Evolutionary conservation across 345 rosid species (phyloP).

Genomic region (Boechera divaricarpa): DNA sequence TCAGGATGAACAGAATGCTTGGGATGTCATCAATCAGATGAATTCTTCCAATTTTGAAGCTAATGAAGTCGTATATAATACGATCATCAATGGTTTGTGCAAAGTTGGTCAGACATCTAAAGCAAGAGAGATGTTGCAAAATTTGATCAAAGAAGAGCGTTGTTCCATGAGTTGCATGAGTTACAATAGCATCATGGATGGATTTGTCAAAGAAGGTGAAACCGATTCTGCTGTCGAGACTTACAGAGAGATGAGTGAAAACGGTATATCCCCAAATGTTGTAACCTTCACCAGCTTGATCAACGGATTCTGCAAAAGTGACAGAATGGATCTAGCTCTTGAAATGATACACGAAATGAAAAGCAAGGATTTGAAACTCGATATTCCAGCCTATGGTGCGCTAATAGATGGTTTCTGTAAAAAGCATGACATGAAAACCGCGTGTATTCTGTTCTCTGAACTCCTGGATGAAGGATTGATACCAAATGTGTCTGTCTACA

Average conservation of each 20-base stretch:
- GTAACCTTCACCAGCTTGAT: conserved; percentile 69
- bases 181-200: conserved; percentile 68
- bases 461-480: conserved; percentile 62
- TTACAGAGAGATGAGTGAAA: conserved; percentile 59
- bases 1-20: conserved; percentile 53
- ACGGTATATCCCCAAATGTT: conserved; percentile 51
- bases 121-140: conserved; percentile 57
- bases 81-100: conserved; percentile 63
- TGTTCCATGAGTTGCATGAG: conserved; percentile 56
- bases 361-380: conserved; percentile 55
- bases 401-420: conserved; percentile 72
- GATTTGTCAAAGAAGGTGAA: conserved; percentile 62
- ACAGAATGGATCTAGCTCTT: conserved; percentile 57
- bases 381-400: conserved; percentile 60
- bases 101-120: conserved; percentile 60
- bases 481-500: conserved; percentile 62
- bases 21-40: conserved; percentile 61
- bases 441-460: conserved; percentile 58
- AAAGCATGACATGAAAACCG: conserved; percentile 60
- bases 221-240: conserved; percentile 52
- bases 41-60: conserved; percentile 51
- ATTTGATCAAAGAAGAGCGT: conserved; percentile 47
- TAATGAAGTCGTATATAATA: conserved; percentile 60
- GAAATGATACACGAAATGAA: conserved; percentile 62
- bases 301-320: conserved; percentile 59